A percentile compares a stretch with the other conserved stretches of the same genome.
Evolutionary conservation across 345 rosid genomes (phyloP).

Genomic region (Mallotus nudiflorus): DNA sequence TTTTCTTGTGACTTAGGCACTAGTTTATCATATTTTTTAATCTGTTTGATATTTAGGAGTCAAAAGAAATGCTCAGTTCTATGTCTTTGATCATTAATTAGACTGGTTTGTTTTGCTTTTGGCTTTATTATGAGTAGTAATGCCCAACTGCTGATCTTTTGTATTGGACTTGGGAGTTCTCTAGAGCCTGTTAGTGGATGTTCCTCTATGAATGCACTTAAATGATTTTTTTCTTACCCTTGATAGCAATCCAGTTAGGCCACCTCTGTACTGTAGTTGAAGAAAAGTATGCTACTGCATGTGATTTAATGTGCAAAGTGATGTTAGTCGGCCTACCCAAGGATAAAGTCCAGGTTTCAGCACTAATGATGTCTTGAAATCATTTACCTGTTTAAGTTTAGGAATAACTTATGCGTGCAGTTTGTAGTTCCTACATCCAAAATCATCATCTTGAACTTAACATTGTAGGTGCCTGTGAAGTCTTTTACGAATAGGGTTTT

Average conservation of each 20-base stretch:
- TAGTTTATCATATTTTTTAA: neutral
- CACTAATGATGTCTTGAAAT: neutral
- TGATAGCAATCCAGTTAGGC: neutral
- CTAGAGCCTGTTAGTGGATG: neutral
- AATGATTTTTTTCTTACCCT: neutral
- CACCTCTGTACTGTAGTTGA: neutral
- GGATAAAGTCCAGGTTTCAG: neutral
- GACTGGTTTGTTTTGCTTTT: neutral
- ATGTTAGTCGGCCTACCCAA: neutral
- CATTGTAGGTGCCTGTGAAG: neutral
- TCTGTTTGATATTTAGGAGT: neutral
- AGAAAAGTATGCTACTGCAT: neutral
- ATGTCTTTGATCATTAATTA: neutral
- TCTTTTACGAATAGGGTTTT: too few relatives aligned
- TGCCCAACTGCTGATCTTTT: neutral
- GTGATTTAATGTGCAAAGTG: neutral
- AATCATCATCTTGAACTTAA: neutral
- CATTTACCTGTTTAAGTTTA: neutral
- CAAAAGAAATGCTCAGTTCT: neutral
- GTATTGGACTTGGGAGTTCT: neutral
- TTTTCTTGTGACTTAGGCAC: neutral
- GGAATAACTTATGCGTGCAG: neutral
- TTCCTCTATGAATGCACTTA: neutral
- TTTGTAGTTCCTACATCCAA: neutral
- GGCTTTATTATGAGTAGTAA: neutral